Conservation (phyloP, 2,329 filamentous ascomycete genomes). For the Fulvia fulva region DNA sequence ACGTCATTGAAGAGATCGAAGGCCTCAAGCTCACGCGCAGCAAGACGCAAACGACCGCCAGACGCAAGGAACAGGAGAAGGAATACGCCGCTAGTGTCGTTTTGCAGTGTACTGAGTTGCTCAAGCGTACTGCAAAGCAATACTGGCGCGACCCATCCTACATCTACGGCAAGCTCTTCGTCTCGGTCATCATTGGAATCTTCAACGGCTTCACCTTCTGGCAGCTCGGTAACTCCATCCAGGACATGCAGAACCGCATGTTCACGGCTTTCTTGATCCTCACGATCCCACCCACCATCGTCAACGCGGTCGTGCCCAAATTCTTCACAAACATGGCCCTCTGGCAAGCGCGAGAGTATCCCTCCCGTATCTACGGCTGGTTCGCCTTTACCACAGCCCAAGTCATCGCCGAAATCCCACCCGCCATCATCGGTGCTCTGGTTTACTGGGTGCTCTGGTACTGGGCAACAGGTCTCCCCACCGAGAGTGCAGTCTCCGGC, state of each 20-base stretch:
- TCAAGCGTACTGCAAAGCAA: slow-evolving; percentile 65
- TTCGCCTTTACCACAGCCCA: slow-evolving; percentile 71
- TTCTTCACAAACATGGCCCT: slow-evolving; percentile 70
- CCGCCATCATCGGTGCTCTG: slow-evolving; percentile 59
- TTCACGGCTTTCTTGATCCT: slow-evolving; percentile 64
- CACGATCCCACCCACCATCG: slow-evolving; percentile 62
- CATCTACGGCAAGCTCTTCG: slow-evolving; percentile 72
- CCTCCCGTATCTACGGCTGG: slow-evolving; percentile 73
- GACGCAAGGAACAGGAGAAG: slow-evolving; percentile 38
- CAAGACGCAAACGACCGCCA: slow-evolving; percentile 35
- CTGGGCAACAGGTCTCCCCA: slow-evolving; percentile 67
- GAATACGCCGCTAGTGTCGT: slow-evolving; percentile 62
- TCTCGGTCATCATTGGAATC: slow-evolving; percentile 65
- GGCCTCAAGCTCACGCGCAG: slow-evolving; percentile 57
- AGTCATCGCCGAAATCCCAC: slow-evolving; percentile 68
- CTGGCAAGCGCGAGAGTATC: slow-evolving; percentile 70
- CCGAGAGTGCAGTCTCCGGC: slow-evolving; percentile 60
- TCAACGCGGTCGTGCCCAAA: slow-evolving; percentile 72
- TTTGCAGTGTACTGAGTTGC: slow-evolving; percentile 62
- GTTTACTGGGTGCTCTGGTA: slow-evolving; percentile 77
- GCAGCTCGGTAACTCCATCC: slow-evolving; percentile 60
- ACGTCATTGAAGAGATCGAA: slow-evolving; percentile 62
- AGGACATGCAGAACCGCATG: slow-evolving; percentile 72
- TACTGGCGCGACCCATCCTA: slow-evolving; percentile 68
- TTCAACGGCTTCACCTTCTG: slow-evolving; percentile 80